phyloP scores from a whole-genome alignment of 1,284 basidiomycete genomes.

The Tausonia pullulans region DNA sequence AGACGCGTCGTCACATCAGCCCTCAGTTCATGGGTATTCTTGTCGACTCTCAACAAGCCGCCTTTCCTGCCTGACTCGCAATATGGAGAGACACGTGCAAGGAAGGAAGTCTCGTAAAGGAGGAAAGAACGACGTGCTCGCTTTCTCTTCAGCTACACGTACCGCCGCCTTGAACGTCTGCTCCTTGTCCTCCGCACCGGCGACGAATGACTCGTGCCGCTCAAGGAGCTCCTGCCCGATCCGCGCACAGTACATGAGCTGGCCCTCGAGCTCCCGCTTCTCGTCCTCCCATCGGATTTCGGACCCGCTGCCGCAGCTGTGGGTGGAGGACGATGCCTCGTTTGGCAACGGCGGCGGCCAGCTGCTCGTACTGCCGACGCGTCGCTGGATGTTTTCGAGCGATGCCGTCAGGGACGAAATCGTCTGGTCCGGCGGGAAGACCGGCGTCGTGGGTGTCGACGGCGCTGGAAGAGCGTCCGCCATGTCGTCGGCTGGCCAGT shows the following conservation, averaged over 20 bases:
- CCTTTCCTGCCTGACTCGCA: background rate
- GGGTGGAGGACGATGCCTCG: too few relatives aligned
- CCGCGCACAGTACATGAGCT: constrained; percentile 9
- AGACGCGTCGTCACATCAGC: background rate
- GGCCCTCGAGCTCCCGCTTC: constrained; percentile 2
- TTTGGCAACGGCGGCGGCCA: too few relatives aligned
- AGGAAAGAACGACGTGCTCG: background rate
- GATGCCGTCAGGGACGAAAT: too few relatives aligned
- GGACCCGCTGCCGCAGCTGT: too few relatives aligned
- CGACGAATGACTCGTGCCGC: constrained; percentile 10
- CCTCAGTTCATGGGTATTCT: background rate
- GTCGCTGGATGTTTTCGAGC: too few relatives aligned
- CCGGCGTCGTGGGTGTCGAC: too few relatives aligned
- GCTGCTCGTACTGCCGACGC: too few relatives aligned
- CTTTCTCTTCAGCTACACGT: background rate
- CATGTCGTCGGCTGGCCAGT: too few relatives aligned
- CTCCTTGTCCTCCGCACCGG: background rate
- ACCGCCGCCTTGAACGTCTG: background rate
- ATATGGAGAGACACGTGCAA: background rate
- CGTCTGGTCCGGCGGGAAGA: too few relatives aligned
- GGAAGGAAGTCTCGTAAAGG: background rate
- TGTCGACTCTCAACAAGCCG: background rate
- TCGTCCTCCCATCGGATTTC: constrained; percentile 4
- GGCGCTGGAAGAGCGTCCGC: too few relatives aligned
- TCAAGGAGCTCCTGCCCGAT: constrained; percentile 13